Base-by-base conservation (phyloP, 1,139 yeast species). In the Yamadazyma kanchanaburiensis region DNA sequence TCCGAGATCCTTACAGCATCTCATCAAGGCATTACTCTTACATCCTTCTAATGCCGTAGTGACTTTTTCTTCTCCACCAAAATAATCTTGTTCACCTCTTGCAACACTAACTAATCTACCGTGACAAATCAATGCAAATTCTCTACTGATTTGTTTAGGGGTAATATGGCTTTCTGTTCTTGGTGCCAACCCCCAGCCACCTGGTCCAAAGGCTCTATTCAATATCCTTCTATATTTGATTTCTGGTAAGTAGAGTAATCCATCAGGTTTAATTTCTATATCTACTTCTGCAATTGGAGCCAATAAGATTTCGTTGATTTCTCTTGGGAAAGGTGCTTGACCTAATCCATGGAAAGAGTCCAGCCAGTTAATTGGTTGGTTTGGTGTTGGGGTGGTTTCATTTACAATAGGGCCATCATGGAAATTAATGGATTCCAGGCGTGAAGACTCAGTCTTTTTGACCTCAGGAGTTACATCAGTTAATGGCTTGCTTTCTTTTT, bases 41-140 rank as follows among this genome's bases (percentile, higher is more conserved):
- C 98, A 91, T 10, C 98, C 98, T 60, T 91, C 98, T 27, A 94
- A 81, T 0, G 98, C 97, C 0, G 97, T 91, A 5, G 97, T 88
- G 31, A 91, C 76, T 31, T 94, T 94, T 34, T 78, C 80, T 21
- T 86, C 89, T 2, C 73, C 72, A 28, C 79, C 83, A 61, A 85
- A 91, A 52, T 84, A 91, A 45, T 87, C 94, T 57, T 88, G 96
- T 53, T 91, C 98, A 17, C 98, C 98, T 37, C 98, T 72, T 1
- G 97, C 95, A 21, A 91, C 83, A 42, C 94, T 80, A 3, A 91
- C 95, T 24, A 91, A 64, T 39, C 96, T 71, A 1, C 97, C 97
- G 38, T 83, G 80, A 44, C 95, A 84, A 7, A 91, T 69, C 31
- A 91, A 64, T 0, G 89, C 97, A 49, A 86, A 91, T 52, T 91